Evolutionary conservation across 2,329 filamentous ascomycete species (phyloP).

Genomic region (Botryotinia convoluta): DNA sequence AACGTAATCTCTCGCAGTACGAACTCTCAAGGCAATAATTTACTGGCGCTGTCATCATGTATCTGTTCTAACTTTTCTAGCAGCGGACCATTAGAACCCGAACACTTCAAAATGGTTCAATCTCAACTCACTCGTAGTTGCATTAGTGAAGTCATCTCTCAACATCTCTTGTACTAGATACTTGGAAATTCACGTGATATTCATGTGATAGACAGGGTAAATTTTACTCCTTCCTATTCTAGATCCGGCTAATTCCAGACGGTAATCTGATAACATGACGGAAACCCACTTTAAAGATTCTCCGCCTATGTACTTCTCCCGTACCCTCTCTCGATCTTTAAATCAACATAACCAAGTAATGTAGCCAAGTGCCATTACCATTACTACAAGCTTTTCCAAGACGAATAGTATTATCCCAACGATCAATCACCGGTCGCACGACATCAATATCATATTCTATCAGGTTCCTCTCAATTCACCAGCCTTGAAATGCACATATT

Average conservation of each 20-base stretch:
- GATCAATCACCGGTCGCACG: constrained; percentile 2
- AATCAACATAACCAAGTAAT: background rate
- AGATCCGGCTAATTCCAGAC: background rate
- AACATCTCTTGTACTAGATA: background rate
- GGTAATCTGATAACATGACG: background rate
- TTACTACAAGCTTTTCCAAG: background rate
- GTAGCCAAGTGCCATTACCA: background rate
- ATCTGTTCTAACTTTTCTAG: background rate
- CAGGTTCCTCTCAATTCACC: background rate
- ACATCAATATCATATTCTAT: background rate
- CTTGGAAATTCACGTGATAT: background rate
- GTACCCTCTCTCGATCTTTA: background rate
- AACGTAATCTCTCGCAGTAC: background rate
- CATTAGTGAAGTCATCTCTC: background rate
- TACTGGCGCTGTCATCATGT: background rate
- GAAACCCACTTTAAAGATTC: background rate
- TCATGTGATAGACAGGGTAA: background rate
- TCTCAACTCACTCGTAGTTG: too few species aligned
- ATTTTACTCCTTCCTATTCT: background rate
- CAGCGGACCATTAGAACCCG: background rate
- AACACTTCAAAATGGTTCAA: background rate
- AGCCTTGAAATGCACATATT: background rate
- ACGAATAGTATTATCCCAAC: background rate
- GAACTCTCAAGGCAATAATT: background rate
- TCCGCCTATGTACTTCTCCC: background rate